These are phyloP conservation scores for Cladophialophora psammophila DNA, from an alignment of 2,329 filamentous ascomycete species.

Conservation along the genomic window DNA sequence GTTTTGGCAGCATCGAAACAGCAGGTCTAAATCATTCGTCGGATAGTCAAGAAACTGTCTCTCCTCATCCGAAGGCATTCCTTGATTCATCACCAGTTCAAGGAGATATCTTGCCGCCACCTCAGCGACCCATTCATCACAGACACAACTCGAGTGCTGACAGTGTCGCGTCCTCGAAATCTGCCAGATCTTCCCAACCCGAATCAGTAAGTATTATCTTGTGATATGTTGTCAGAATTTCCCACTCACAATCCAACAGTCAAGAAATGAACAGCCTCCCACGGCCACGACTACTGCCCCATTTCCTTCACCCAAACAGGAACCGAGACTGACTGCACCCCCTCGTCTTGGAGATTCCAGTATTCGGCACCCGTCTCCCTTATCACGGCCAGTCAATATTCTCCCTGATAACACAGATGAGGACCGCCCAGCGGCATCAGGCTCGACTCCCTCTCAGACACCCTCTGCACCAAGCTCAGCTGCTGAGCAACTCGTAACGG, in stretches of 20 bases:
- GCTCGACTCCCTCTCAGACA: conserved; percentile 35
- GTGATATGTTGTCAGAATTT: conserved; percentile 21
- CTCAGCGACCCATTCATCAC: conserved; percentile 48
- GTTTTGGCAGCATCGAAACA: conserved; percentile 72
- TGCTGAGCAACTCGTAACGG: conserved; percentile 82
- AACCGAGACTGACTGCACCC: conserved; percentile 22
- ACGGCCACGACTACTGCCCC: conserved; percentile 4
- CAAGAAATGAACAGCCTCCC: conserved; percentile 22
- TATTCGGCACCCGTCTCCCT: conserved; percentile 66
- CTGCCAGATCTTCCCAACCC: conserved; percentile 62
- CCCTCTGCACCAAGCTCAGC: conserved; percentile 66
- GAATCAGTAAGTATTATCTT: conserved; percentile 67
- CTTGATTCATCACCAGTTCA: conserved; percentile 41
- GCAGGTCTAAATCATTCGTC: conserved; percentile 48
- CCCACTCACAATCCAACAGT: conserved; percentile 26
- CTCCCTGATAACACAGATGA: conserved; percentile 57
- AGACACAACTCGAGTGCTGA: conserved; percentile 68
- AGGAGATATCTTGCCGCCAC: conserved; percentile 1
- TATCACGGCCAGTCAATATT: conserved; percentile 75
- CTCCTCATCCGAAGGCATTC: conserved; percentile 46
- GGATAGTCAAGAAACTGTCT: conserved; percentile 40
- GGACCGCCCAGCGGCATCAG: conserved; percentile 25
- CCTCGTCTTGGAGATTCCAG: conserved; percentile 31
- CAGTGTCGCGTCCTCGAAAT: conserved; percentile 61
- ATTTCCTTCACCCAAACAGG: conserved; percentile 15